phyloP scores from a whole-genome alignment of 768 basidiomycete species.

The Rossbeevera mucosa region DNA sequence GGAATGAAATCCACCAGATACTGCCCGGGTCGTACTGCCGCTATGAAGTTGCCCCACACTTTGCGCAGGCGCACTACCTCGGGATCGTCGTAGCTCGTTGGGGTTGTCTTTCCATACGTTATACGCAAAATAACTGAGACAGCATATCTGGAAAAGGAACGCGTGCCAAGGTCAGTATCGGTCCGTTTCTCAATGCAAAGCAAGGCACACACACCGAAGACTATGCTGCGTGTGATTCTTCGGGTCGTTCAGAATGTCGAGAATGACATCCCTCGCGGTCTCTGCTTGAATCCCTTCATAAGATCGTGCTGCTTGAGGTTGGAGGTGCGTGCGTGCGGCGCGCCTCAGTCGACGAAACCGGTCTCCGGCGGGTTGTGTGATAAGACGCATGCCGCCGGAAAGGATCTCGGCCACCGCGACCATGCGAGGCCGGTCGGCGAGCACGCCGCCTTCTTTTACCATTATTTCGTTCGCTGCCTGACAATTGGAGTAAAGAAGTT shows the following conservation, averaged over 20 bases:
- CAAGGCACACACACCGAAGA: slow-evolving; percentile 9
- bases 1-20: slow-evolving; percentile 33
- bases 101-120: slow-evolving; percentile 24
- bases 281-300: slow-evolving; percentile 45
- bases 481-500: background rate
- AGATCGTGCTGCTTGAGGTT: slow-evolving; percentile 40
- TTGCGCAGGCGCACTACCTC: slow-evolving; percentile 16
- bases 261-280: slow-evolving; percentile 15
- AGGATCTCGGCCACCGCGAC: slow-evolving; percentile 53
- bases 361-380: slow-evolving; percentile 47
- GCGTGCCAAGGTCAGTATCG: background rate
- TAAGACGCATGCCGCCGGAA: slow-evolving; percentile 49
- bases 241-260: slow-evolving; percentile 19
- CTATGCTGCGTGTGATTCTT: slow-evolving; percentile 9
- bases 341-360: slow-evolving; percentile 52
- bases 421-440: slow-evolving; percentile 45
- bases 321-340: slow-evolving; percentile 50
- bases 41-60: slow-evolving; percentile 19
- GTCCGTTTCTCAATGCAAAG: background rate
- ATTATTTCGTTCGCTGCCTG: slow-evolving; percentile 53
- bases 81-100: slow-evolving; percentile 16
- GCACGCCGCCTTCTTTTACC: slow-evolving; percentile 51
- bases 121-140: slow-evolving; percentile 19
- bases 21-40: slow-evolving; percentile 30
- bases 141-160: slow-evolving; percentile 17